A percentile compares a stretch with the other conserved stretches of the same genome.
phyloP scores from a whole-genome alignment of 352 stramenopile species.

The Phytophthora brassicae region DNA sequence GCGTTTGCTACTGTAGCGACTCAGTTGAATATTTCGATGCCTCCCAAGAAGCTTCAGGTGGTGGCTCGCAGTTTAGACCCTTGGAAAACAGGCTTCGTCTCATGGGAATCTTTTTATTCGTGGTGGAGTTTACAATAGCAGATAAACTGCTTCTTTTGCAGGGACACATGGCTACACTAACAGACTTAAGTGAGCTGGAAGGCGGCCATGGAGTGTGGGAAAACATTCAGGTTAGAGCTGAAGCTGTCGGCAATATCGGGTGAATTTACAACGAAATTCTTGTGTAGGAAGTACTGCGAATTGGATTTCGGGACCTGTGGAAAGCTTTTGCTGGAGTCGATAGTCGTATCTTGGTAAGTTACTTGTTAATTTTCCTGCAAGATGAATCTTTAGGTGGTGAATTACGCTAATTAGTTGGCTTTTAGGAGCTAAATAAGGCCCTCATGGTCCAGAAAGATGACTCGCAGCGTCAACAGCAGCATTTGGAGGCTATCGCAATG shows the following conservation, averaged over 20 bases:
- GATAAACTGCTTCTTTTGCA: neutral
- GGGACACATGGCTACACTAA: constrained; percentile 34
- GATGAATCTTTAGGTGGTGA: neutral
- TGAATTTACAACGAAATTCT: constrained; percentile 7
- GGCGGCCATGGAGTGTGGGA: constrained; percentile 60
- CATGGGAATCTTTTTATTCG: constrained; percentile 65
- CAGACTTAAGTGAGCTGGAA: constrained; percentile 39
- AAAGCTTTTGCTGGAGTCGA: constrained; percentile 20
- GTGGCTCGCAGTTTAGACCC: constrained; percentile 48
- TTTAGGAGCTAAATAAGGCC: constrained; percentile 28
- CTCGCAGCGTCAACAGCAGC: constrained; percentile 30
- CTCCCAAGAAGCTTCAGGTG: constrained; percentile 49
- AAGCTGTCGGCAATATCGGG: neutral
- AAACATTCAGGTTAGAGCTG: constrained; percentile 55
- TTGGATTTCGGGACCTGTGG: constrained; percentile 45
- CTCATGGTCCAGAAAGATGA: constrained; percentile 13
- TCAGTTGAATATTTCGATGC: constrained; percentile 39
- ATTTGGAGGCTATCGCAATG: constrained; percentile 46
- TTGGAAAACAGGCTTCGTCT: constrained; percentile 53
- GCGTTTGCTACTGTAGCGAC: constrained; percentile 50
- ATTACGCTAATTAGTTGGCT: neutral
- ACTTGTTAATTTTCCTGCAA: neutral
- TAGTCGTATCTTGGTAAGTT: constrained; percentile 22
- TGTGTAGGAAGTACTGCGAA: constrained; percentile 50
- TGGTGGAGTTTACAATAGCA: constrained; percentile 52